A percentile compares a stretch with the other conserved stretches of the same genome.
These are phyloP conservation scores for Malus sieversii DNA, from an alignment of 306 rosid genomes.

Conservation along the genomic window DNA sequence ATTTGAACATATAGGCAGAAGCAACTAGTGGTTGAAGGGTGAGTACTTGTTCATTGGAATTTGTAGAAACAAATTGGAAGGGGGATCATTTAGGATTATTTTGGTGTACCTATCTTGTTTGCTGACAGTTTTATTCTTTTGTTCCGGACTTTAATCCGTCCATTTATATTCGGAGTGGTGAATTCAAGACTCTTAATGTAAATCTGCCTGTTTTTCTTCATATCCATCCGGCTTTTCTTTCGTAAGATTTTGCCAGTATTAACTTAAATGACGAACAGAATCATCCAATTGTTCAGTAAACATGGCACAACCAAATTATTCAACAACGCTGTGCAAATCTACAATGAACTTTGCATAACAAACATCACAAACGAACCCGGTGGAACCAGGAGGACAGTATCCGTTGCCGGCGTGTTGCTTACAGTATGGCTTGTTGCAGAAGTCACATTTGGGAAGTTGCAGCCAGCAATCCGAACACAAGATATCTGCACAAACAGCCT, in stretches of 20 bases:
- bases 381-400: conserved; percentile 21
- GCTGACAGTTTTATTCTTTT: conserved; percentile 7
- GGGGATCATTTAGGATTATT: conserved; percentile 25
- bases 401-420: conserved; percentile 38
- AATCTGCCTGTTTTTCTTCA: background rate
- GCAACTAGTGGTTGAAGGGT: conserved; percentile 13
- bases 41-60: conserved; percentile 26
- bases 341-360: conserved; percentile 35
- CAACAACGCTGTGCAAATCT: conserved; percentile 1
- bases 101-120: conserved; percentile 22
- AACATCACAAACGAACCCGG: conserved; percentile 44
- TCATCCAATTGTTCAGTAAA: background rate
- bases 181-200: background rate
- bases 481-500: conserved; percentile 46
- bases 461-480: conserved; percentile 72
- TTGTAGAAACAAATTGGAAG: conserved; percentile 38
- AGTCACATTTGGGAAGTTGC: conserved; percentile 62
- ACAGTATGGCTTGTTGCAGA: conserved; percentile 79
- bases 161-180: background rate
- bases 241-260: background rate
- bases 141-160: conserved; percentile 1
- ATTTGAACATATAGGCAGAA: conserved; percentile 27
- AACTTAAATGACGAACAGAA: background rate
- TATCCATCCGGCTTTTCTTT: background rate
- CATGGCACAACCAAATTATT: background rate